Evolutionary conservation across 208 protist genomes (phyloP).

Genomic region (Leishmania amazonensis): DNA sequence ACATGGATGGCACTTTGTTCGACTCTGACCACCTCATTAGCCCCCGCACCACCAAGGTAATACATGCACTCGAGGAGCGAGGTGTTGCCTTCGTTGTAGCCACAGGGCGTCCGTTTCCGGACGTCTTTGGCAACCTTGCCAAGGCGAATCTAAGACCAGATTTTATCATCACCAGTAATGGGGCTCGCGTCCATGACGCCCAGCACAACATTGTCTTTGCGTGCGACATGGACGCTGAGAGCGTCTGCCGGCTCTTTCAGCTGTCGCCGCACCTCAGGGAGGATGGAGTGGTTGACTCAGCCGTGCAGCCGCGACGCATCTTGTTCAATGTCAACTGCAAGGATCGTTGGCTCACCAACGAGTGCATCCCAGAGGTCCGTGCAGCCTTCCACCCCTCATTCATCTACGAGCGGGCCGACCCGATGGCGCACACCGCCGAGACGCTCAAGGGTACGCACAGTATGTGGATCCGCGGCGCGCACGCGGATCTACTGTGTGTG

Average conservation of each 20-base stretch:
- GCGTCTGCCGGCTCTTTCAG: constrained; percentile 55
- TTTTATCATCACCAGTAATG: constrained; percentile 84
- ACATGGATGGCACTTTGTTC: constrained; percentile 78
- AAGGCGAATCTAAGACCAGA: constrained; percentile 38
- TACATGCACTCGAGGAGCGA: constrained; percentile 31
- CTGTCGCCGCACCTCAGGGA: constrained; percentile 21
- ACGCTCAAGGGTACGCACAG: constrained; percentile 42
- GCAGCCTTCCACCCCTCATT: constrained; percentile 40
- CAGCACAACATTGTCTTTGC: constrained; percentile 34
- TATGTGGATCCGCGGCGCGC: constrained; percentile 43
- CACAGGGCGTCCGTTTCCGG: constrained; percentile 61
- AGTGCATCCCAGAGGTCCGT: constrained; percentile 29
- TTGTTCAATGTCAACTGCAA: constrained; percentile 57
- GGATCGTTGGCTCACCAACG: constrained; percentile 57
- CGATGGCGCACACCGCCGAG: constrained; percentile 39
- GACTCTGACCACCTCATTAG: constrained; percentile 38
- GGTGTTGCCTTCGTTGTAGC: constrained; percentile 52
- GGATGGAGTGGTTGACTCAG: constrained; percentile 12
- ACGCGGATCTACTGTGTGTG: constrained; percentile 29
- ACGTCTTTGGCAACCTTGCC: constrained; percentile 66
- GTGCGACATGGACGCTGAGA: constrained; percentile 41
- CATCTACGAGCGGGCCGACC: constrained; percentile 47
- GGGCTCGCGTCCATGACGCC: constrained; percentile 54
- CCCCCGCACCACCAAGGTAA: constrained; percentile 31
- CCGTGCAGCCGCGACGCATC: constrained; percentile 20